These are phyloP conservation scores for Tilletia setariae DNA, from an alignment of 1,284 basidiomycete genomes.

Conservation along the genomic window DNA sequence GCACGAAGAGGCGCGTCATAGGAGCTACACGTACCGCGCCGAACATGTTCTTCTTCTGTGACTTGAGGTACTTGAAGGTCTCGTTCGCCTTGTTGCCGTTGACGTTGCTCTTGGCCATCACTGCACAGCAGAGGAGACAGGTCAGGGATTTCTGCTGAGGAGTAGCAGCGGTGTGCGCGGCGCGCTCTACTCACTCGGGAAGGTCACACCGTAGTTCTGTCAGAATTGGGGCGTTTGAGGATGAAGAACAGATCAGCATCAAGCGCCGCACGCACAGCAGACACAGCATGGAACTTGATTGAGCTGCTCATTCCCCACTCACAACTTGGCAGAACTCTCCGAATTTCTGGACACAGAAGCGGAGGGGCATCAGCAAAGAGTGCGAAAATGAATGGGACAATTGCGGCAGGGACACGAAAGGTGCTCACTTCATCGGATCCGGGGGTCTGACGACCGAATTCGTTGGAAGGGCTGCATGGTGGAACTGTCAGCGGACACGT, in stretches of 20 bases:
- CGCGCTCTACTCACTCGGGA: constrained; percentile 30
- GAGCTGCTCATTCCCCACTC: constrained; percentile 19
- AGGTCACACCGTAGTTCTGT: constrained; percentile 52
- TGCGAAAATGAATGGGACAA: too few relatives aligned
- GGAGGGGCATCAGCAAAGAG: too few relatives aligned
- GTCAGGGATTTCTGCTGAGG: background rate
- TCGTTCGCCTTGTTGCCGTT: constrained; percentile 76
- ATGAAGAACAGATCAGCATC: background rate
- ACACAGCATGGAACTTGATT: too few relatives aligned
- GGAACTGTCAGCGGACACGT: constrained; percentile 47
- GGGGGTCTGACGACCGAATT: constrained; percentile 61
- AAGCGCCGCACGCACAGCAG: background rate
- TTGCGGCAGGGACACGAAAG: background rate
- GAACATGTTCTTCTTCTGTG: constrained; percentile 69
- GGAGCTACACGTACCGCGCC: constrained; percentile 62
- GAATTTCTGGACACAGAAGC: constrained; percentile 17
- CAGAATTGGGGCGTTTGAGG: background rate
- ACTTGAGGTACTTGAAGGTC: constrained; percentile 82
- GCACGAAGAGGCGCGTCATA: background rate
- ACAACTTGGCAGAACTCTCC: constrained; percentile 46
- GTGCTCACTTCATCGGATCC: constrained; percentile 41
- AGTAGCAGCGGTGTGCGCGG: background rate
- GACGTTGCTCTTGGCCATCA: constrained; percentile 65
- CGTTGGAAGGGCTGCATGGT: constrained; percentile 69
- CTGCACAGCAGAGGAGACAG: background rate